Conservation (phyloP, 1,139 yeast genomes). For the Taiozyma sp. region DNA sequence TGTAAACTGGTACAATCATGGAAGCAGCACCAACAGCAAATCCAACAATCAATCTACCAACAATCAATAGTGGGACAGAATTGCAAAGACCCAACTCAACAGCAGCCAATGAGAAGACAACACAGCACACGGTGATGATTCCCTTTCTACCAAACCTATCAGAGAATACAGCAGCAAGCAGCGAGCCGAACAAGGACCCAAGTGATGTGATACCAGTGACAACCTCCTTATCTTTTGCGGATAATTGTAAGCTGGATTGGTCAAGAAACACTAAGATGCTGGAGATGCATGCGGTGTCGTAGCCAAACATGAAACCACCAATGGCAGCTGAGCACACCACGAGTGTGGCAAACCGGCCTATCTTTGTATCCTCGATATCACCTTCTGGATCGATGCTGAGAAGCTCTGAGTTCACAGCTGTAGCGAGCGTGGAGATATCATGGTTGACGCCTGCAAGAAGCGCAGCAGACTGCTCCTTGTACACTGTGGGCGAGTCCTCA, state of each 20-base stretch:
- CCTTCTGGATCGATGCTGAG: not conserved
- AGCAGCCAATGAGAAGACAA: constrained; percentile 33
- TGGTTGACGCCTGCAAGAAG: constrained; percentile 16
- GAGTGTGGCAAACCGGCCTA: constrained; percentile 15
- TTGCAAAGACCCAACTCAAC: constrained; percentile 31
- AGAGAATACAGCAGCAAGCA: constrained; percentile 30
- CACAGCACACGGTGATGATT: constrained; percentile 32
- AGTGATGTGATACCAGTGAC: constrained; percentile 38
- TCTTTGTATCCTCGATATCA: constrained; percentile 25
- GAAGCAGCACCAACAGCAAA: constrained; percentile 39
- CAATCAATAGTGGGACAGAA: constrained; percentile 24
- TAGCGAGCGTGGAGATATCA: constrained; percentile 21
- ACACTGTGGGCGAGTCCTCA: not conserved
- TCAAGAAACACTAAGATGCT: constrained; percentile 35
- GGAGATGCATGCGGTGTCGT: constrained; percentile 38
- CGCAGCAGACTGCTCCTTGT: not conserved
- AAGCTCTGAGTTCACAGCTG: constrained; percentile 11
- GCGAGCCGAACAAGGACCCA: constrained; percentile 38
- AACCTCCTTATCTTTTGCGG: constrained; percentile 31
- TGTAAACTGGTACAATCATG: constrained; percentile 37
- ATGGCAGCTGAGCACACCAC: constrained; percentile 24
- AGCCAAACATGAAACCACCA: constrained; percentile 38
- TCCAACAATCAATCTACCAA: constrained; percentile 37
- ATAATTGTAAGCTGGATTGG: constrained; percentile 22
- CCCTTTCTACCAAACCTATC: constrained; percentile 33